These are phyloP conservation scores for Boletus bicolor DNA, from an alignment of 768 basidiomycete genomes.

Conservation along the genomic window DNA sequence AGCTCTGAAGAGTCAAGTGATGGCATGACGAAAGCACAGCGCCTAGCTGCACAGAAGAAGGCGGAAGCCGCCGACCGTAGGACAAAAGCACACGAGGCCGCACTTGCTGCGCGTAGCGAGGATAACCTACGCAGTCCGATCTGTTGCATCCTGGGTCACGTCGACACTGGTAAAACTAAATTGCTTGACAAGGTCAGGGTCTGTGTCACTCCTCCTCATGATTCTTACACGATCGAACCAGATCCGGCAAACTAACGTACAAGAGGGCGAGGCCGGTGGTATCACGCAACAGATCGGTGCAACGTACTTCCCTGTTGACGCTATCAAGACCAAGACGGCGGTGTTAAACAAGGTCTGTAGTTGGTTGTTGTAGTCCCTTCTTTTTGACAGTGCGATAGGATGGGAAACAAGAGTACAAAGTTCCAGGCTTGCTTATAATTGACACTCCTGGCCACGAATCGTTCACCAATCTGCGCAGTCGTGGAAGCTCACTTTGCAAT, in stretches of 20 bases:
- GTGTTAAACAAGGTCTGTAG: constrained; percentile 80
- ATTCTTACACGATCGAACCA: constrained; percentile 30
- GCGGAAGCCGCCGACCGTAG: constrained; percentile 80
- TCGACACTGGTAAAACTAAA: constrained; percentile 99
- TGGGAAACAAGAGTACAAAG: constrained; percentile 85
- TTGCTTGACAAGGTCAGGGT: constrained; percentile 83
- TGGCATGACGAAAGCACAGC: constrained; percentile 66
- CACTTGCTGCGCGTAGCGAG: constrained; percentile 80
- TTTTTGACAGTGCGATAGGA: constrained; percentile 44
- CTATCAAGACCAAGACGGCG: constrained; percentile 87
- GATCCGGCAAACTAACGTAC: constrained; percentile 99
- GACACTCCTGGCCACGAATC: constrained; percentile 99
- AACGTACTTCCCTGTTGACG: constrained; percentile 96
- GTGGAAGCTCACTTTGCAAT: constrained; percentile 96
- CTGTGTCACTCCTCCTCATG: not conserved
- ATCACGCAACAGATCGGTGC: constrained; percentile 99
- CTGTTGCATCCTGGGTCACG: constrained; percentile 98
- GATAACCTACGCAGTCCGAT: constrained; percentile 94
- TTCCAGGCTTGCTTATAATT: constrained; percentile 93
- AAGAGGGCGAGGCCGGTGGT: constrained; percentile 99
- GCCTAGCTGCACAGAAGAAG: constrained; percentile 66
- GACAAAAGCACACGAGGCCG: constrained; percentile 77
- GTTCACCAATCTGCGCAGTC: constrained; percentile 92
- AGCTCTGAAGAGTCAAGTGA: constrained; percentile 48
- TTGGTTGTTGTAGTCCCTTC: not conserved